Evolutionary conservation across 129 eudicot species (phyloP).

Genomic region (Arctium minus): DNA sequence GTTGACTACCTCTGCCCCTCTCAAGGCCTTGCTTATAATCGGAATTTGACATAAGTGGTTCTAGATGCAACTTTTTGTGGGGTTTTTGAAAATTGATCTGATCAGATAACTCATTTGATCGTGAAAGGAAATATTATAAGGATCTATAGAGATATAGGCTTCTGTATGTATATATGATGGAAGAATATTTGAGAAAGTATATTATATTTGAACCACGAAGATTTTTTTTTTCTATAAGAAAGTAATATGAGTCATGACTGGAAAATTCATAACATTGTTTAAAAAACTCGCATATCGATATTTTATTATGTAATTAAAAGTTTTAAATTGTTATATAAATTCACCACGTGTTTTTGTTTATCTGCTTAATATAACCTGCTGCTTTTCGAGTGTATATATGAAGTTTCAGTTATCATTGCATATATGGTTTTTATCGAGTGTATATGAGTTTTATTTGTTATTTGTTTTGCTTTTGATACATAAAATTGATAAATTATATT

Average conservation of each 20-base stretch:
- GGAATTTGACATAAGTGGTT: slow-evolving; percentile 13
- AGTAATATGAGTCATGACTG: background rate
- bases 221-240: too few relatives aligned
- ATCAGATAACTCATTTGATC: background rate
- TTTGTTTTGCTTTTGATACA: background rate
- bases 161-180: background rate
- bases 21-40: background rate
- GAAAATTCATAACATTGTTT: too few relatives aligned
- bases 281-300: too few relatives aligned
- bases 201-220: background rate
- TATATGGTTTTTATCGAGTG: background rate
- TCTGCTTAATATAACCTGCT: background rate
- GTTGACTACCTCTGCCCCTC: too few relatives aligned
- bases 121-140: background rate
- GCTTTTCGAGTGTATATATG: background rate
- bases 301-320: background rate
- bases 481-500: too few relatives aligned
- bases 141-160: background rate
- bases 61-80: background rate
- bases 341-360: background rate
- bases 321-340: too few relatives aligned
- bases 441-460: too few relatives aligned
- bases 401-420: background rate
- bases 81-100: background rate
- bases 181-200: background rate